Percentiles rank a stretch among this genome's conserved stretches.
Evolutionary conservation across 495 filamentous ascomycete species (phyloP).

Genomic region (Cairneyella variabilis): DNA sequence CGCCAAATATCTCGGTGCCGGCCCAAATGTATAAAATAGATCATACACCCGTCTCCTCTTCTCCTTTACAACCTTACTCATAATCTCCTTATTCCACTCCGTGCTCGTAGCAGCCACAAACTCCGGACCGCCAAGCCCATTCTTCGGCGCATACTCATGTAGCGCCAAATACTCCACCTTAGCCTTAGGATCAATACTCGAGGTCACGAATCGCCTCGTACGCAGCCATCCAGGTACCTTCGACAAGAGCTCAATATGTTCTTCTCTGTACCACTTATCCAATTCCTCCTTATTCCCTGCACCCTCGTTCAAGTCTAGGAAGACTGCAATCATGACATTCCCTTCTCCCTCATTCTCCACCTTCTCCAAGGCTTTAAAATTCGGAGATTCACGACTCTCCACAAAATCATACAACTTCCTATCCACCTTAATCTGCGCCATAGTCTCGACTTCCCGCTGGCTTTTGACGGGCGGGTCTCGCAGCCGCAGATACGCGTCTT

Average conservation of each 20-base stretch:
- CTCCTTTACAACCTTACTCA: conserved; percentile 49
- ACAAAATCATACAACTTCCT: conserved; percentile 65
- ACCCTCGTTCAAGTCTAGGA: conserved; percentile 49
- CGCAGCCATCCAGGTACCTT: conserved; percentile 75
- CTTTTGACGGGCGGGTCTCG: conserved; percentile 62
- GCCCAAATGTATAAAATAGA: conserved; percentile 75
- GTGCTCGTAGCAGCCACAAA: conserved; percentile 58
- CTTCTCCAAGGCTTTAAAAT: conserved; percentile 56
- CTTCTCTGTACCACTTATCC: conserved; percentile 65
- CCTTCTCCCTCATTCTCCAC: conserved; percentile 57
- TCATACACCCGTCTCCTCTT: conserved; percentile 57
- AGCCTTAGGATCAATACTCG: conserved; percentile 46
- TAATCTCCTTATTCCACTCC: conserved; percentile 51
- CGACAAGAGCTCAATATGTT: conserved; percentile 66
- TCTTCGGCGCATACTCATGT: conserved; percentile 65
- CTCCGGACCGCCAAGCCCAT: conserved; percentile 60
- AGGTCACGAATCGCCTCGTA: conserved; percentile 60
- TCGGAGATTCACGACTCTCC: conserved; percentile 43
- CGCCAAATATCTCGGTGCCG: conserved; percentile 62
- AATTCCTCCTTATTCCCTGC: conserved; percentile 51
- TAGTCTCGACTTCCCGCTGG: conserved; percentile 68
- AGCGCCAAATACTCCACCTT: conserved; percentile 56
- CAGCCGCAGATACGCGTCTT: conserved; percentile 62
- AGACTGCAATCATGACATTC: conserved; percentile 58
- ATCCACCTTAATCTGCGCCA: conserved; percentile 69